A percentile compares a stretch with the other conserved stretches of the same genome.
phyloP scores from a whole-genome alignment of 2,329 filamentous ascomycete genomes.

The Paracoccidioides brasiliensis region DNA sequence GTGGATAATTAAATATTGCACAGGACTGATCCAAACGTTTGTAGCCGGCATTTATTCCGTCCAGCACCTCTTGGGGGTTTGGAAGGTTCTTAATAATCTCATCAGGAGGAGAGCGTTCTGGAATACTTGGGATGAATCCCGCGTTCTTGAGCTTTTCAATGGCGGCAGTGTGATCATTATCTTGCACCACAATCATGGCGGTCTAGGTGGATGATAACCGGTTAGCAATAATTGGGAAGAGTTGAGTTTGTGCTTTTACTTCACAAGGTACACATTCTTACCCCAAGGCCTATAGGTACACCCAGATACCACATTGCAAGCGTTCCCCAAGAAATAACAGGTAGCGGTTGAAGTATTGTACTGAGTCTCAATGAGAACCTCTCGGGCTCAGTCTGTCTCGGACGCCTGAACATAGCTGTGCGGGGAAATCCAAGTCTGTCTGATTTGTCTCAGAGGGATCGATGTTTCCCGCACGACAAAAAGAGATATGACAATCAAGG shows the following conservation, averaged over 20 bases:
- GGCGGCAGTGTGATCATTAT: conserved; percentile 12
- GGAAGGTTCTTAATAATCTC: conserved; percentile 6
- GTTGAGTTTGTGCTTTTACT: background rate
- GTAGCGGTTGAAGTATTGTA: conserved; percentile 14
- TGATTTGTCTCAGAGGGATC: background rate
- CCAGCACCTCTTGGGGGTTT: conserved; percentile 8
- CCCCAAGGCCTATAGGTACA: conserved; percentile 12
- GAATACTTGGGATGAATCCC: conserved; percentile 13
- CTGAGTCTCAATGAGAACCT: conserved; percentile 9
- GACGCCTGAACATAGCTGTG: conserved; percentile 10
- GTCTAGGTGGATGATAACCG: conserved; percentile 4
- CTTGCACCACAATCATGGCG: conserved; percentile 14
- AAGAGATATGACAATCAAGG: no score
- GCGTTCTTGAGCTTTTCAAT: conserved; percentile 13
- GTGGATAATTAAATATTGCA: conserved; percentile 16
- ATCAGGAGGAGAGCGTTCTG: conserved; percentile 11
- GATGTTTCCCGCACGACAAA: background rate
- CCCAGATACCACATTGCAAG: conserved; percentile 14
- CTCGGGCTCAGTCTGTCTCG: conserved; percentile 15
- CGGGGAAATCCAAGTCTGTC: background rate
- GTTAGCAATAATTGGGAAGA: conserved; percentile 7
- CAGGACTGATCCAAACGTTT: conserved; percentile 13
- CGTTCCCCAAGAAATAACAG: conserved; percentile 13
- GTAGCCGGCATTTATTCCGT: conserved; percentile 16
- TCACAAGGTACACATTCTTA: conserved; percentile 4